A percentile compares a stretch with the other conserved stretches of the same genome.
phyloP scores from a whole-genome alignment of 1,139 yeast species.

The Ogataea hybrid region DNA sequence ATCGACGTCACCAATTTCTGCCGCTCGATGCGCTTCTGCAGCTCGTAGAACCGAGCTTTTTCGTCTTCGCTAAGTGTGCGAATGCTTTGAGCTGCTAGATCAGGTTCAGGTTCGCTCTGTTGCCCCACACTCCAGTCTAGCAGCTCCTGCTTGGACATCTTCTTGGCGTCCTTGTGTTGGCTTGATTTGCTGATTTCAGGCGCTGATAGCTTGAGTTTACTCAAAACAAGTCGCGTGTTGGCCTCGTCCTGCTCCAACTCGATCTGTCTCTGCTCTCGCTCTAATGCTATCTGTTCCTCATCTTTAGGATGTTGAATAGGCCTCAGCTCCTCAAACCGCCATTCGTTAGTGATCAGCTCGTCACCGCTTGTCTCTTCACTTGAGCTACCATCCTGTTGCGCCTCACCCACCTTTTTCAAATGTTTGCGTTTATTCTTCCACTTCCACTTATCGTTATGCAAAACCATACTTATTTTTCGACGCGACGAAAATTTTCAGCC shows the following conservation, averaged over 20 bases:
- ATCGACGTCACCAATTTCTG: slow-evolving; percentile 19
- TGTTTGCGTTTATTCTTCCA: slow-evolving; percentile 31
- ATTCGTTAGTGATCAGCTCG: slow-evolving; percentile 16
- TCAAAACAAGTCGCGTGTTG: slow-evolving; percentile 16
- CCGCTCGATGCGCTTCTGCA: slow-evolving; percentile 24
- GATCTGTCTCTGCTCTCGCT: slow-evolving; percentile 9
- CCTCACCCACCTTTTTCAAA: slow-evolving; percentile 23
- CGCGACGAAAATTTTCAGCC: slow-evolving; percentile 3
- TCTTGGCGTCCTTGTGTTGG: slow-evolving; percentile 9
- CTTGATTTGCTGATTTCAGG: slow-evolving; percentile 7
- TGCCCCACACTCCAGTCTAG: slow-evolving; percentile 15
- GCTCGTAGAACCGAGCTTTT: slow-evolving; percentile 16
- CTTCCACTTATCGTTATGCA: slow-evolving; percentile 37
- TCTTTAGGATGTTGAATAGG: slow-evolving; percentile 25
- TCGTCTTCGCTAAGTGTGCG: slow-evolving; percentile 25
- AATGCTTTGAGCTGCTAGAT: neutral
- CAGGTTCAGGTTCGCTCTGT: neutral
- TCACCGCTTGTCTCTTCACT: slow-evolving; percentile 3
- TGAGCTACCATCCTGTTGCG: neutral
- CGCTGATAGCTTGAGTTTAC: slow-evolving; percentile 12
- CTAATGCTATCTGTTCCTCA: slow-evolving; percentile 20
- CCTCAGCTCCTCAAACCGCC: slow-evolving; percentile 26
- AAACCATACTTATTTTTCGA: slow-evolving; percentile 27
- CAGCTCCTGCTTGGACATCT: slow-evolving; percentile 18
- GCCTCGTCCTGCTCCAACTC: slow-evolving; percentile 12